Percentiles rank a stretch among this genome's conserved stretches.
These are phyloP conservation scores for Bryum argenteum DNA, from an alignment of 225 moss, liverwort and hornwort genomes.

Conservation along the genomic window DNA sequence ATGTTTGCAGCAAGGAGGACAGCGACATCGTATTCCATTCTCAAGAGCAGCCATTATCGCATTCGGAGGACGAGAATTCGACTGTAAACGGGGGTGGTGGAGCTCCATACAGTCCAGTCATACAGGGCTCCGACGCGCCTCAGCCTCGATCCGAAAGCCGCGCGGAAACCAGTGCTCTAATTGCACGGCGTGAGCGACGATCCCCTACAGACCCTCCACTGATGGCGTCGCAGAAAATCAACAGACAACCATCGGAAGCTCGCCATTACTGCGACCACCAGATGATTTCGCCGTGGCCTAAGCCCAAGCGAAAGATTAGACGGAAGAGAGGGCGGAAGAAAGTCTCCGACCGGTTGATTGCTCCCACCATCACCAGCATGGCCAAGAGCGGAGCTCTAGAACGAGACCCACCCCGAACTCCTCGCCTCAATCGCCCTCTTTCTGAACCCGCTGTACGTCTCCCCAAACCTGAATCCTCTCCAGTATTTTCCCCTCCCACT, in stretches of 20 bases:
- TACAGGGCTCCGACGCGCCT: constrained; percentile 36
- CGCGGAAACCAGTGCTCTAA: constrained; percentile 33
- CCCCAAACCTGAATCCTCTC: neutral
- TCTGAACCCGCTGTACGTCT: constrained; percentile 47
- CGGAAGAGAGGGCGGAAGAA: constrained; percentile 42
- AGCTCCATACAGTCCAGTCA: constrained; percentile 29
- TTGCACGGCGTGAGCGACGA: constrained; percentile 33
- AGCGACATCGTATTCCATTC: constrained; percentile 58
- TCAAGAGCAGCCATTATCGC: constrained; percentile 49
- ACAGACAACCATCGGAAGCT: constrained; percentile 13
- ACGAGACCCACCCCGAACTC: constrained; percentile 37
- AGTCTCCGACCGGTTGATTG: constrained; percentile 48
- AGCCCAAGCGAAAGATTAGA: constrained; percentile 30
- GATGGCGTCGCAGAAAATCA: constrained; percentile 44
- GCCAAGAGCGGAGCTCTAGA: constrained; percentile 46
- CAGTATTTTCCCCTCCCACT: neutral
- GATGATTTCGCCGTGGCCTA: neutral
- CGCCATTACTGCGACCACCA: constrained; percentile 6
- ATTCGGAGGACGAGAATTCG: constrained; percentile 48
- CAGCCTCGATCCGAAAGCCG: constrained; percentile 40
- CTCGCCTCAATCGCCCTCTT: constrained; percentile 34
- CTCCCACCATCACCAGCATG: constrained; percentile 62
- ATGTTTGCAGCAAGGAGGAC: constrained; percentile 61
- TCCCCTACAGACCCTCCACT: constrained; percentile 24
- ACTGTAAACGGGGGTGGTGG: constrained; percentile 42